These are phyloP conservation scores for Solanum pennellii DNA, from an alignment of 257 asterid species.

Conservation along the genomic window DNA sequence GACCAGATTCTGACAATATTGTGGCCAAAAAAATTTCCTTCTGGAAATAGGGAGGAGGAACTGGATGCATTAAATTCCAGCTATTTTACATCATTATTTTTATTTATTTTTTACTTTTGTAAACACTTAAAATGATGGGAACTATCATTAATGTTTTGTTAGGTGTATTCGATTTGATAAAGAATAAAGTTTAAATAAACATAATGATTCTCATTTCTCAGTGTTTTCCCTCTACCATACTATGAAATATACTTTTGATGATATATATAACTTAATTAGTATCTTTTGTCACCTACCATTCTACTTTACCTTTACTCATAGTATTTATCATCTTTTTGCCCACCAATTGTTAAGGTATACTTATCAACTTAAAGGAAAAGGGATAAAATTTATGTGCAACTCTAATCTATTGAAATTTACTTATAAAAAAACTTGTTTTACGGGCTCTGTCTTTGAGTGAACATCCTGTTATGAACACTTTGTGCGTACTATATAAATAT, in stretches of 20 bases:
- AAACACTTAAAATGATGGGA: conserved; percentile 4
- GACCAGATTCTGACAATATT: too few relatives aligned
- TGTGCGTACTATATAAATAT: neutral
- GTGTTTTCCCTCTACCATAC: neutral
- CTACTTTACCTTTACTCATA: neutral
- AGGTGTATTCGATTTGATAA: neutral
- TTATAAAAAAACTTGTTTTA: neutral
- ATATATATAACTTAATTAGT: neutral
- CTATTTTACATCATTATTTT: conserved; percentile 1
- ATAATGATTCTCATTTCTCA: neutral
- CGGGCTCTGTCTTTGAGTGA: too few relatives aligned
- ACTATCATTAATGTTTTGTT: conserved; percentile 12
- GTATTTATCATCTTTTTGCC: neutral
- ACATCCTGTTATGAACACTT: too few relatives aligned
- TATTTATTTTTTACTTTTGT: conserved; percentile 4
- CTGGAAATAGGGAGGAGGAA: neutral
- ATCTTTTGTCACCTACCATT: neutral
- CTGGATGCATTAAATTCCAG: neutral
- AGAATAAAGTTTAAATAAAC: conserved; percentile 1
- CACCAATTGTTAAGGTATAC: neutral
- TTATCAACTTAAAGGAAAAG: neutral
- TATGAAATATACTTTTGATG: neutral
- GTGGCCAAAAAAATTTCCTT: too few relatives aligned
- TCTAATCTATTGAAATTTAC: neutral
- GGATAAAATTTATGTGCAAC: neutral